Conservation (phyloP, 2,329 filamentous ascomycete genomes). For the Fusarium fujikuroi region DNA sequence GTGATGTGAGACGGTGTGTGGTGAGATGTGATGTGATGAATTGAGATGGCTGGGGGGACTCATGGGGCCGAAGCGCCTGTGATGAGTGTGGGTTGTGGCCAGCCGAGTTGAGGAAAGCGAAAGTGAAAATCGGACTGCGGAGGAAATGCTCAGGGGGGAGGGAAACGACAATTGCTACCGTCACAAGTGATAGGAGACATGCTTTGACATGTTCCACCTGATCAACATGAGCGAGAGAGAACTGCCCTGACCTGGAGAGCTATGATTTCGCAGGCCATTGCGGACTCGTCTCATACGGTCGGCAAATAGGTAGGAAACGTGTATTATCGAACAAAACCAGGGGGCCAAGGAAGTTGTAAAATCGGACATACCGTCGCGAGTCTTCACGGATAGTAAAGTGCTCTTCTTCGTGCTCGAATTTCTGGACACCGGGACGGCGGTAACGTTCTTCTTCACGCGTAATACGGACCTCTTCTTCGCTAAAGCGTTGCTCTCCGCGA, state of each 20-base stretch:
- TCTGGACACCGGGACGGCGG: slow-evolving; percentile 74
- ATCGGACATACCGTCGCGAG: slow-evolving; percentile 59
- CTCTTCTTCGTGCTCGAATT: slow-evolving; percentile 43
- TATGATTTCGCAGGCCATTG: slow-evolving; percentile 1
- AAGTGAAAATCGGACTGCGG: slow-evolving; percentile 6
- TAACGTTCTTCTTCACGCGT: slow-evolving; percentile 81
- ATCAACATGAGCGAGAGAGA: slow-evolving; percentile 14
- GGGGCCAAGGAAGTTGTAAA: slow-evolving; percentile 19
- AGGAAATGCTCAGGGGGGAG: slow-evolving; percentile 30
- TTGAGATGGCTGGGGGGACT: slow-evolving; percentile 39
- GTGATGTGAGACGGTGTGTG: slow-evolving; percentile 29
- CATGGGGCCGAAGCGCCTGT: slow-evolving; percentile 36
- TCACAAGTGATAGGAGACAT: slow-evolving; percentile 5
- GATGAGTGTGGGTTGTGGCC: slow-evolving; percentile 37
- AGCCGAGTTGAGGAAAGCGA: slow-evolving; percentile 28
- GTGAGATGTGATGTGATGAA: slow-evolving; percentile 29
- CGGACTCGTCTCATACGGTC: background rate
- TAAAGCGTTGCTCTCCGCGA: slow-evolving; percentile 70
- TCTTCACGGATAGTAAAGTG: slow-evolving; percentile 58
- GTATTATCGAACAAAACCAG: background rate
- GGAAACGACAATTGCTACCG: slow-evolving; percentile 25
- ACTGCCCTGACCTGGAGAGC: background rate
- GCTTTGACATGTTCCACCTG: slow-evolving; percentile 15
- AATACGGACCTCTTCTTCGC: slow-evolving; percentile 86
- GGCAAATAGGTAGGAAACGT: background rate